These are phyloP conservation scores for Verticillium nonalfalfae DNA, from an alignment of 2,329 filamentous ascomycete species.

Conservation along the genomic window DNA sequence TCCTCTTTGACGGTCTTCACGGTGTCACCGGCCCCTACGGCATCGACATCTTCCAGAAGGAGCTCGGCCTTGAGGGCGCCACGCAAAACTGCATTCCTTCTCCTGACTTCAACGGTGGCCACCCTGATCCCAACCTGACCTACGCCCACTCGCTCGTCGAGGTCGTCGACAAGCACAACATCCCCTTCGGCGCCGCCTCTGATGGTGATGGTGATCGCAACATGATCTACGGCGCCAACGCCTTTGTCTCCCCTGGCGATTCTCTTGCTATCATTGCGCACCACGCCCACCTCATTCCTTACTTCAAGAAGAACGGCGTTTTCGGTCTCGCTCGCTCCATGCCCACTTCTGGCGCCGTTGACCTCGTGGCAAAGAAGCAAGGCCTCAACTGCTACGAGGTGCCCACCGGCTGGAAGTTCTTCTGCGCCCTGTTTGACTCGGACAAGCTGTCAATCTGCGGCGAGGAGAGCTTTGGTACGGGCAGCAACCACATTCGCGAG, in stretches of 20 bases:
- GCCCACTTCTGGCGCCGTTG: conserved; percentile 93
- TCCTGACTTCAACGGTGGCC: conserved; percentile 93
- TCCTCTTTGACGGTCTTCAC: conserved; percentile 90
- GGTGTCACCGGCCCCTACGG: conserved; percentile 96
- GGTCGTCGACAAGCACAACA: conserved; percentile 80
- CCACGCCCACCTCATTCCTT: conserved; percentile 92
- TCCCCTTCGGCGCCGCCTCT: conserved; percentile 94
- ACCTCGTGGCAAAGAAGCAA: conserved; percentile 93
- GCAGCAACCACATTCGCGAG: conserved; percentile 97
- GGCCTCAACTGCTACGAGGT: conserved; percentile 91
- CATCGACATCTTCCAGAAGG: conserved; percentile 87
- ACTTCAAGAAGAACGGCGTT: conserved; percentile 96
- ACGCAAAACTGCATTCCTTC: conserved; percentile 90
- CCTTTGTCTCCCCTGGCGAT: conserved; percentile 95
- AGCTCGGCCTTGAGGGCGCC: conserved; percentile 72
- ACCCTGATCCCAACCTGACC: conserved; percentile 96
- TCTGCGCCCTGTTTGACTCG: conserved; percentile 91
- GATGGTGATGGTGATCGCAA: conserved; percentile 98
- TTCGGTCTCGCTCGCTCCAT: conserved; percentile 94
- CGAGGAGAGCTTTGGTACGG: conserved; percentile 96
- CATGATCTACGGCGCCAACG: conserved; percentile 98
- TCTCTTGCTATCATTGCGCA: conserved; percentile 97
- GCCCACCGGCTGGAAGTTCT: conserved; percentile 98
- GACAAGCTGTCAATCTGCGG: conserved; percentile 97
- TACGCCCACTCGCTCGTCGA: conserved; percentile 95